A percentile compares a stretch with the other conserved stretches of the same genome.
Conservation (phyloP, 2,329 filamentous ascomycete genomes). For the Rutstroemia sp. region DNA sequence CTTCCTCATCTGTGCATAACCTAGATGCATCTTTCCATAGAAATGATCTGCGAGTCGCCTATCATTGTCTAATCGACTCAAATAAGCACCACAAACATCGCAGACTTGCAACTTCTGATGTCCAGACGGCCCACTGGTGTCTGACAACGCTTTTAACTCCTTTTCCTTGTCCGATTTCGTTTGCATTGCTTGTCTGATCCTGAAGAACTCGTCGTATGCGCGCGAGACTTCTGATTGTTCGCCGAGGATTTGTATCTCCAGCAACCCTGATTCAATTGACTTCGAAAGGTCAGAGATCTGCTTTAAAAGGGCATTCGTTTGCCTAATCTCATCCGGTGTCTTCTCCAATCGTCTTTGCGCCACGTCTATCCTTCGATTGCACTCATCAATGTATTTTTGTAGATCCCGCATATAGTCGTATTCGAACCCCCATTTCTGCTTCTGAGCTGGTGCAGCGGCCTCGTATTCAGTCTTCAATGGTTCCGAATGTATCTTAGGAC, state of each 20-base stretch:
- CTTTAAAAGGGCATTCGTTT: constrained; percentile 86
- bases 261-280: constrained; percentile 72
- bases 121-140: constrained; percentile 85
- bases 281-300: constrained; percentile 72
- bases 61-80: constrained; percentile 89
- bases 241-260: constrained; percentile 80
- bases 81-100: constrained; percentile 94
- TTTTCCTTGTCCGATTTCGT: constrained; percentile 78
- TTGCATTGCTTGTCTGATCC: constrained; percentile 71
- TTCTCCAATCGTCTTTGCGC: constrained; percentile 90
- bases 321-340: constrained; percentile 92
- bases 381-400: constrained; percentile 94
- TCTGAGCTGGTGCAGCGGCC: constrained; percentile 60
- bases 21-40: constrained; percentile 98
- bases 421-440: constrained; percentile 70
- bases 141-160: constrained; percentile 82
- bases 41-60: constrained; percentile 92
- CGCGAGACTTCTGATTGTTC: constrained; percentile 73
- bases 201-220: constrained; percentile 82
- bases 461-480: constrained; percentile 86
- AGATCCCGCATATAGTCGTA: constrained; percentile 96
- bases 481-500: constrained; percentile 82
- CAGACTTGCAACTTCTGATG: constrained; percentile 98
- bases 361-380: constrained; percentile 85
- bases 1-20: constrained; percentile 97